Evolutionary conservation across 2,329 filamentous ascomycete genomes (phyloP).

Genomic region (Exophiala aquamarina): DNA sequence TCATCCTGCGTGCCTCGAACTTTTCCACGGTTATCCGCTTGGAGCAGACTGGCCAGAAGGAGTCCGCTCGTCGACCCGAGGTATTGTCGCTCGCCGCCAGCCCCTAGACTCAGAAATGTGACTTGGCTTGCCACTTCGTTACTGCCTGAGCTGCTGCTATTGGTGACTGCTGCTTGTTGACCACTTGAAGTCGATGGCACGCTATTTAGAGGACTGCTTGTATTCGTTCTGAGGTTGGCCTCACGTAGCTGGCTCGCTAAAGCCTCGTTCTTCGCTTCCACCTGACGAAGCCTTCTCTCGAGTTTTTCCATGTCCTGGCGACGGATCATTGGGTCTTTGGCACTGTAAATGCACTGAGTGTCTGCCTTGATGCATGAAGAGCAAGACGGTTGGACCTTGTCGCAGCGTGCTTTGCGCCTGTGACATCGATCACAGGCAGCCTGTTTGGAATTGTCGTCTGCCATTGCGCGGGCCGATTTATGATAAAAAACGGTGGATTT

Average conservation of each 20-base stretch:
- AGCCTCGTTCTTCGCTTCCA: conserved; percentile 12
- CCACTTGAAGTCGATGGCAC: background rate
- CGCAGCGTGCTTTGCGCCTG: conserved; percentile 42
- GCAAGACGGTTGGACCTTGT: conserved; percentile 40
- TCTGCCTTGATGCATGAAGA: conserved; percentile 37
- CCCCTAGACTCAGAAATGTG: conserved; percentile 44
- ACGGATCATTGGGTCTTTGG: conserved; percentile 37
- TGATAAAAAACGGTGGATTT: too few species aligned
- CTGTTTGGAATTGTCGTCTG: conserved; percentile 7
- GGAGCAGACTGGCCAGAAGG: conserved; percentile 44
- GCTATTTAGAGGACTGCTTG: background rate
- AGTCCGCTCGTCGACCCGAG: conserved; percentile 37
- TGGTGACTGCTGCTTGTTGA: background rate
- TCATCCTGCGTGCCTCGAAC: conserved; percentile 4
- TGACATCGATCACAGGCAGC: conserved; percentile 43
- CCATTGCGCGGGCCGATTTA: too few species aligned
- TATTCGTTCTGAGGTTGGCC: background rate
- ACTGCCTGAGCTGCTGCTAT: conserved; percentile 3
- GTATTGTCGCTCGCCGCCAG: conserved; percentile 45
- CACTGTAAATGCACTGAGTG: conserved; percentile 37
- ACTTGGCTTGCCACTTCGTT: conserved; percentile 43
- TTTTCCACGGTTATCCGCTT: conserved; percentile 21
- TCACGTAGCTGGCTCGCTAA: conserved; percentile 11
- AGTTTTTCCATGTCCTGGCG: conserved; percentile 27
- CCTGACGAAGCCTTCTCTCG: conserved; percentile 5